Base-by-base conservation (phyloP, 371 early-diverging fungal genomes). In the Cokeromyces recurvatus region DNA sequence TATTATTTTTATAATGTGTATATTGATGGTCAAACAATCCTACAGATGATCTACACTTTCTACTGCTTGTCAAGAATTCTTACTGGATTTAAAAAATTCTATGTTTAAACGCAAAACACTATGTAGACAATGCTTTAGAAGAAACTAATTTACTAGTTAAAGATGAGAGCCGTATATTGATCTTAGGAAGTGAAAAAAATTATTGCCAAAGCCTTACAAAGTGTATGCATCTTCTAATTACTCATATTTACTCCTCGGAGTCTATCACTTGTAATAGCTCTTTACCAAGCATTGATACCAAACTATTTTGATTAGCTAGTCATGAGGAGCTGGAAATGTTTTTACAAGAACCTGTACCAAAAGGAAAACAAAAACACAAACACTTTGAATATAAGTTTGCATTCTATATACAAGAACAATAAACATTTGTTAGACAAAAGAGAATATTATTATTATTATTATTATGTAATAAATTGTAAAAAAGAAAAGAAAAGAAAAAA, bases 171-270 rank as follows among this genome's bases (percentile, higher is more conserved):
- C 69, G 70, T 12, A 51, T 75, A 7, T 85, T 80, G 40, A 53
- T 86, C 17, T 68, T 86, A 24, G 89, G 89, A 16, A 88, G 89
- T 2, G 71, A 74, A 3, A 59, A 74, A 20, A 57, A 87, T 2
- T 89, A 89, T 55, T 44, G 58, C 3, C 63, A 75, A 27, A 78
- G 82, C 14, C 51, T 75, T n/a, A 63, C 74, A 6, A 52, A 61
- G 6, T 85, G 87, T 43, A 45, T 62, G 1, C 71, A 76, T 34
- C 65, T 87, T 36, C 67, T 88, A 23, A 43, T 87, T 25, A 89
- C 91, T 3, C 53, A 70, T 2, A 65, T 90, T 5, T 31, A 49
- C 40, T 42, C 51, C 40, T 50, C 64, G 1, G 61, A 64, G 23
- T 61, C 62, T 23, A 53, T 71, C 21, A 62, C 61, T 8, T 87